phyloP scores from a whole-genome alignment of 2,329 filamentous ascomycete species.

The Dactylonectria macrodidyma region DNA sequence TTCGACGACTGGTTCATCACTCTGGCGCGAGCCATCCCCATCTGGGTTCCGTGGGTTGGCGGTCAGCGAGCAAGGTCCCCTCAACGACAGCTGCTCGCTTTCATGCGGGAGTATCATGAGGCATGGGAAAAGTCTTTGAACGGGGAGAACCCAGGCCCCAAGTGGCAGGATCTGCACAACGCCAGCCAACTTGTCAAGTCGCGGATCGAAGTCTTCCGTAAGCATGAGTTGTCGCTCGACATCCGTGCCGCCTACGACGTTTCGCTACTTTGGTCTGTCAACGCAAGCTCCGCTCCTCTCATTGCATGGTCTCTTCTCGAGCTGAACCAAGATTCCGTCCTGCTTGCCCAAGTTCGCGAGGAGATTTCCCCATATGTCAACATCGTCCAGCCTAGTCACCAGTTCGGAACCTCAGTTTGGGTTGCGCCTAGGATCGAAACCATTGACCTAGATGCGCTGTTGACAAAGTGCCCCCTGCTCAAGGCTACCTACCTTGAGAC shows the following conservation, averaged over 20 bases:
- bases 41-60: conserved; percentile 52
- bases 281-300: conserved; percentile 56
- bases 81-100: conserved; percentile 46
- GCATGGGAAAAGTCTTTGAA: conserved; percentile 54
- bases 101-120: conserved; percentile 53
- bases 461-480: conserved; percentile 55
- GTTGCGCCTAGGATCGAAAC: conserved; percentile 52
- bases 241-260: conserved; percentile 55
- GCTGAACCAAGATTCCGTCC: conserved; percentile 55
- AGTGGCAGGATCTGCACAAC: conserved; percentile 57
- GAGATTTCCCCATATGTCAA: conserved; percentile 55
- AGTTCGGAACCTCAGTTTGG: conserved; percentile 55
- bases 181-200: conserved; percentile 52
- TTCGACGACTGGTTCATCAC: conserved; percentile 54
- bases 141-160: conserved; percentile 50
- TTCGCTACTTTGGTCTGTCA: conserved; percentile 56
- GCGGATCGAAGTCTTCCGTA: conserved; percentile 49
- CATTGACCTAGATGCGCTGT: conserved; percentile 55
- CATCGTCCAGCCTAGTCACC: conserved; percentile 52
- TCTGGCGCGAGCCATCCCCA: conserved; percentile 50
- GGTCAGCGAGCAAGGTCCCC: conserved; percentile 52
- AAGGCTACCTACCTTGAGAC: conserved; percentile 59
- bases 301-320: conserved; percentile 60
- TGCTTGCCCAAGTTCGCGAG: conserved; percentile 56
- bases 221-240: conserved; percentile 49